Base-by-base conservation (phyloP, 1,139 yeast species). In the Kazachstania sp. region DNA sequence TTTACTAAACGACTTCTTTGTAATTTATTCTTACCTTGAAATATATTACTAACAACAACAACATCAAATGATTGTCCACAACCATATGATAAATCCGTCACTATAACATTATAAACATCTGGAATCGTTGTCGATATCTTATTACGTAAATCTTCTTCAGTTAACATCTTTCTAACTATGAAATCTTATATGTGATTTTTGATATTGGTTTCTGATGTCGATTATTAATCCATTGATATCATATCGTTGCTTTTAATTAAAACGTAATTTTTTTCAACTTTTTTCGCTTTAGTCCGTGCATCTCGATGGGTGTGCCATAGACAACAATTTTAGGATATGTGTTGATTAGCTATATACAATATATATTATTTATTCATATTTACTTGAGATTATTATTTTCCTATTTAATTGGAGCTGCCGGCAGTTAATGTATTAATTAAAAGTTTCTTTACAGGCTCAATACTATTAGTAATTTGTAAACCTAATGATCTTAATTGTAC, bases 1-100 rank as follows among this genome's bases (percentile, higher is more conserved):
- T 94, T 92, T 43, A 94, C 96, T 57, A 88, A 62, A 53, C 97
- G 73, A 59, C 88, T 95, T 62, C 98, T 78, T 72, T 82, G 78
- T 49, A 92, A 72, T 64, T 86, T 86, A 68, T 87, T 87, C 69
- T 88, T 86, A 29, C 95, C 95, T 51, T 72, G 68, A 66, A 92
- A 92, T 37, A 74, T 58, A 37, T 74, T 73, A n/a, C 92, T 82
- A 18, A 92, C 97, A 26, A 94, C 90, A 2, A 86, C 77, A 37
- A 88, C 87, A 5, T 87, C 88, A 66, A 83, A 83, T 2, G 90
- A 88, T 58, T 83, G 88, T 1, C 94, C 94, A 67, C 94, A 84
- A 0, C 94, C 92, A 12, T 85, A 86, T 6, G 86, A 80, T 60
- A 82, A 79, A 48, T 67, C 71, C 3, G 64, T 60, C 15, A 63